Base-by-base conservation (phyloP, 176 grass and related monocot genomes). In the Canna indica region DNA sequence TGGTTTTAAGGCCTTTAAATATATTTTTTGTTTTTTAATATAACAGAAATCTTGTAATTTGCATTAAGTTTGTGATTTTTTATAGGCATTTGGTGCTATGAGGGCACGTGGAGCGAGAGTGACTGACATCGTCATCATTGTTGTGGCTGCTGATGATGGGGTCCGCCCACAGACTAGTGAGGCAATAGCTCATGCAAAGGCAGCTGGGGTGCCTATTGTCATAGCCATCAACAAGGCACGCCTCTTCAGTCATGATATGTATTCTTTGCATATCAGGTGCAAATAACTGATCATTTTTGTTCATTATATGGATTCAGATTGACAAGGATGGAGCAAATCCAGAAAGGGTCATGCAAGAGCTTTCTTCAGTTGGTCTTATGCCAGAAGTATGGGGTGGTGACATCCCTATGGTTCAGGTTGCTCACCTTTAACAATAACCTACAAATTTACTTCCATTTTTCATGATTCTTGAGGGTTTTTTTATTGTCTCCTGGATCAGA, bases 1-100 rank as follows among this genome's bases (percentile, higher is more conserved):
- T 17, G 13, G 28, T 18, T 52, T 22, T 32, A 18, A 6, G 16
- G 29, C 22, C 24, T 27, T 9, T 6, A 47, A 12, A 65, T 65
- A 14, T 3, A n/a, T n/a, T n/a, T 65, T 22, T 65, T n/a, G 62
- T 16, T 17, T 38, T 61, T 48, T 31, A 27, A 33, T 14, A 48
- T 11, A 70, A 48, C 27, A 18, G 31, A 46, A 47, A 22, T 29
- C 47, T 31, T 22, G 27, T 50, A 24, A 31, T 48, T 48, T 70
- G 15, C 15, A 29, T 27, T 18, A 46, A 17, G 1, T 45, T 69
- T 44, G 13, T 66, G 59, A 68, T 28, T 18, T 73, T 73, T 35
- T 38, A 54, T 74, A 96, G 93, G 93, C 93, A 15, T 97, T 97
- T 90, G 88, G 93, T 84, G 93, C 93, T 47, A 97, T 97, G 93